These are phyloP conservation scores for Melastoma malabathricum DNA, from an alignment of 345 rosid species.

Conservation along the genomic window DNA sequence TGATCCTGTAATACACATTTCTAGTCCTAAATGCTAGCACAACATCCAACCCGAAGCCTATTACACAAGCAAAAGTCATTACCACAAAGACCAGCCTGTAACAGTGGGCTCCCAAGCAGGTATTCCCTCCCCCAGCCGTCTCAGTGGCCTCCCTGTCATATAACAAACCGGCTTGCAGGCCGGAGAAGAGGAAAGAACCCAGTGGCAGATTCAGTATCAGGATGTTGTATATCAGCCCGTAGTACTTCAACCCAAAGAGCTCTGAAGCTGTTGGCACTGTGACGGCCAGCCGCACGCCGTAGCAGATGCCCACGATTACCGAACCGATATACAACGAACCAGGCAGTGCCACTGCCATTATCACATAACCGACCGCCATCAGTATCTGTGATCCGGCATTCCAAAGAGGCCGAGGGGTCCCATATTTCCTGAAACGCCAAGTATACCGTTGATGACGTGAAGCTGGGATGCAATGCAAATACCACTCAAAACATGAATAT, in stretches of 20 bases:
- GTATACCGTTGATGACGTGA: no score
- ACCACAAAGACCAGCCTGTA: slow-evolving; percentile 59
- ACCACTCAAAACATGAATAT: no score
- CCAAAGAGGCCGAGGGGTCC: no score
- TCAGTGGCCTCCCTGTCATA: slow-evolving; percentile 75
- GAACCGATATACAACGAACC: slow-evolving; percentile 82
- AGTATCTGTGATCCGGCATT: slow-evolving; percentile 81
- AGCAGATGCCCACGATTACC: slow-evolving; percentile 70
- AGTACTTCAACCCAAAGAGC: slow-evolving; percentile 84
- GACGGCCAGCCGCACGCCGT: slow-evolving; percentile 81
- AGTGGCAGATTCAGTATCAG: slow-evolving; percentile 85
- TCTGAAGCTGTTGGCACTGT: slow-evolving; percentile 88
- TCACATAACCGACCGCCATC: slow-evolving; percentile 70
- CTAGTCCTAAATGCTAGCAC: slow-evolving; percentile 47
- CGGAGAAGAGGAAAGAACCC: slow-evolving; percentile 88
- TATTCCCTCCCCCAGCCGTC: slow-evolving; percentile 67
- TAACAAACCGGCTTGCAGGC: slow-evolving; percentile 70
- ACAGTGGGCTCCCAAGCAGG: slow-evolving; percentile 84
- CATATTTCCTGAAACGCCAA: no score
- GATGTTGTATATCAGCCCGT: slow-evolving; percentile 76
- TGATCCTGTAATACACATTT: slow-evolving; percentile 43
- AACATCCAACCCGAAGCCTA: slow-evolving; percentile 63
- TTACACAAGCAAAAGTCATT: no score
- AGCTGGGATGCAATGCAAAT: no score
- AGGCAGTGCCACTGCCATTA: slow-evolving; percentile 67